Evolutionary conservation across 2,329 filamentous ascomycete species (phyloP), one percentile per base, ranked within the genome.

Genomic region (Lachnellula cervina): DNA sequence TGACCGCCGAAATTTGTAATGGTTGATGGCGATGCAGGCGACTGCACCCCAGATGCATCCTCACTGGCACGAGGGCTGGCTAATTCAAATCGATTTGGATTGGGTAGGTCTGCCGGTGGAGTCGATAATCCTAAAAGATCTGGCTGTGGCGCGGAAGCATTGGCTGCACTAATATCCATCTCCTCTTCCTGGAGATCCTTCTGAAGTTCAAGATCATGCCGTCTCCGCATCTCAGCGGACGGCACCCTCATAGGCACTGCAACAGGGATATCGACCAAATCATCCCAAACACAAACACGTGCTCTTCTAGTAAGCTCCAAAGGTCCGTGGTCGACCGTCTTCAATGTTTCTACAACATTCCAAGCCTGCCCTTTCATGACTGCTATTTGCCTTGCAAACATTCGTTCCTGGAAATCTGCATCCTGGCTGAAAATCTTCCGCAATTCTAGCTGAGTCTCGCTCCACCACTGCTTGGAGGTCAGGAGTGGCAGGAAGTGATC

Each of bases 321-420:
- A 0, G 94, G 94, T 0, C 94, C 94, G 68, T 97, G 93, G 68
- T 97, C 94, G 0, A 84, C 79, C 17, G 89, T 89, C 71, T 99
- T 99, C 59, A 99, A 80, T 0, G 94, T 97, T 75, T 99, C 94
- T 4, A 99, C 94, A 0, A 99, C 94, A 69, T 99, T 99, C 91
- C 94, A 99, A 0, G 94, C 94, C 70, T 99, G 94, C 11, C 94
- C 94, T 73, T 99, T 99, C 90, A 99, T 96, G 57, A 99, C 94
- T 1, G 94, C 93, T 59, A 99, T 95, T 69, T 99, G 94, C 63
- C 90, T 86, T n/a, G 90, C 90, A 74, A 96, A 99, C 94, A 99
- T 99, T 73, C 90, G 88, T 74, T 99, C 94, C 70, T 97, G 90
- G 72, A 99, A 99, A 73, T 99, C 94, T 2, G 87, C 85, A 71